Evolutionary conservation across 768 basidiomycete genomes (phyloP).

Genomic region (Termitomyces sp.): DNA sequence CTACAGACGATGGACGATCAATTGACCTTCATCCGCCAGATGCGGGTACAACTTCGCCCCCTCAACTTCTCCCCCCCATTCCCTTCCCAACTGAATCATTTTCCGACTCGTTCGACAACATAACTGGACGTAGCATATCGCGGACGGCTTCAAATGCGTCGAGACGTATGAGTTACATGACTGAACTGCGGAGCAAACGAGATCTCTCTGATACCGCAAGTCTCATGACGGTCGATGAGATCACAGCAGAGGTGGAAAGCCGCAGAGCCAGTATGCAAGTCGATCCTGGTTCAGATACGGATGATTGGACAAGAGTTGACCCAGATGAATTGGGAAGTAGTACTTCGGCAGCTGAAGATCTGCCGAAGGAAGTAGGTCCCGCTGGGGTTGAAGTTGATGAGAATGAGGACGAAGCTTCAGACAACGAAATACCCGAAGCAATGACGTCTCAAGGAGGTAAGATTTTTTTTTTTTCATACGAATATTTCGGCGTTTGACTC

Average conservation of each 20-base stretch:
- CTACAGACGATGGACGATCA: slow-evolving; percentile 65
- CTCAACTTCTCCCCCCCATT: slow-evolving; percentile 71
- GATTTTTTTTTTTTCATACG: slow-evolving; percentile 1
- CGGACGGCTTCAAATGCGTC: slow-evolving; percentile 44
- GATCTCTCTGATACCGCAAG: slow-evolving; percentile 88
- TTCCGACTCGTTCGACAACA: slow-evolving; percentile 68
- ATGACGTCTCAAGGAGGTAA: slow-evolving; percentile 51
- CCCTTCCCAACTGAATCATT: slow-evolving; percentile 74
- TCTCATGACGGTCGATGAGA: slow-evolving; percentile 94
- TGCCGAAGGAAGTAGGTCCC: slow-evolving; percentile 42
- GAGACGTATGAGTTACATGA: slow-evolving; percentile 75
- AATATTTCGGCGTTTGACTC: neutral
- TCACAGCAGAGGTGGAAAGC: slow-evolving; percentile 91
- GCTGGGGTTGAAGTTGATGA: slow-evolving; percentile 40
- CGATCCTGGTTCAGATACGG: slow-evolving; percentile 39
- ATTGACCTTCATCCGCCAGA: slow-evolving; percentile 55
- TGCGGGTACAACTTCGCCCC: slow-evolving; percentile 25
- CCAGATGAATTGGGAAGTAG: slow-evolving; percentile 35
- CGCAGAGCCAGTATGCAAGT: slow-evolving; percentile 46
- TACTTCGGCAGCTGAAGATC: slow-evolving; percentile 28
- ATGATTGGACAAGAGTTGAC: slow-evolving; percentile 76
- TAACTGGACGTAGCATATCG: slow-evolving; percentile 37
- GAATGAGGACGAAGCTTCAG: slow-evolving; percentile 39
- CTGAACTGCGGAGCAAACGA: slow-evolving; percentile 73
- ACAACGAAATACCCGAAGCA: slow-evolving; percentile 39